A percentile compares a stretch with the other conserved stretches of the same genome.
These are phyloP conservation scores for Filosporella fistucella DNA, from an alignment of 495 filamentous ascomycete species.

Conservation along the genomic window DNA sequence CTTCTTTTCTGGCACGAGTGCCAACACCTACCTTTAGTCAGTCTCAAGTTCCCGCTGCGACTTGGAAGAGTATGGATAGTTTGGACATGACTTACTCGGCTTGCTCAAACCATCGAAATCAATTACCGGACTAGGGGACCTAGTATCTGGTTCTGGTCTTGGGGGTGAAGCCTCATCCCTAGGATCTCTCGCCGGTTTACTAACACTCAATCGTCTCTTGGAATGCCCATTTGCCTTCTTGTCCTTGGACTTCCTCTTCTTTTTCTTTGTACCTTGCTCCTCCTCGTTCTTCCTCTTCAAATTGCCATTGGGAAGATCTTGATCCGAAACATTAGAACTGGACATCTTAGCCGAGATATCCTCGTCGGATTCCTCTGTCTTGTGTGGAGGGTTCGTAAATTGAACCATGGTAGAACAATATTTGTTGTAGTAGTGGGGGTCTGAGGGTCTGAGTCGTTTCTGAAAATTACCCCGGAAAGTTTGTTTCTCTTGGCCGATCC, in stretches of 20 bases:
- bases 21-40: slow-evolving; percentile 36
- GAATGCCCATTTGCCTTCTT: slow-evolving; percentile 5
- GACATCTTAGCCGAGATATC: slow-evolving; percentile 22
- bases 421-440: background rate
- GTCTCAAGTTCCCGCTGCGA: background rate
- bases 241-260: slow-evolving; percentile 18
- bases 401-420: slow-evolving; percentile 20
- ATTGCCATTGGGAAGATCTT: slow-evolving; percentile 13
- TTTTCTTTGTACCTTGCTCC: slow-evolving; percentile 25
- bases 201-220: slow-evolving; percentile 47
- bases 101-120: slow-evolving; percentile 74
- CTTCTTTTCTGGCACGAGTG: slow-evolving; percentile 75
- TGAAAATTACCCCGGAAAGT: too few relatives aligned
- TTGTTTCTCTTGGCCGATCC: too few relatives aligned
- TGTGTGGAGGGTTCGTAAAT: slow-evolving; percentile 15
- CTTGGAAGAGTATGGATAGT: background rate
- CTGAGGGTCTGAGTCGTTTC: slow-evolving; percentile 4
- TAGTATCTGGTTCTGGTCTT: slow-evolving; percentile 24
- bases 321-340: slow-evolving; percentile 15
- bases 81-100: slow-evolving; percentile 48
- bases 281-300: slow-evolving; percentile 19
- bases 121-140: slow-evolving; percentile 58
- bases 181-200: slow-evolving; percentile 68
- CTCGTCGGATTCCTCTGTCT: slow-evolving; percentile 14
- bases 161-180: slow-evolving; percentile 58